These are phyloP conservation scores for Pisolithus microcarpus DNA, from an alignment of 768 basidiomycete species.

Conservation along the genomic window DNA sequence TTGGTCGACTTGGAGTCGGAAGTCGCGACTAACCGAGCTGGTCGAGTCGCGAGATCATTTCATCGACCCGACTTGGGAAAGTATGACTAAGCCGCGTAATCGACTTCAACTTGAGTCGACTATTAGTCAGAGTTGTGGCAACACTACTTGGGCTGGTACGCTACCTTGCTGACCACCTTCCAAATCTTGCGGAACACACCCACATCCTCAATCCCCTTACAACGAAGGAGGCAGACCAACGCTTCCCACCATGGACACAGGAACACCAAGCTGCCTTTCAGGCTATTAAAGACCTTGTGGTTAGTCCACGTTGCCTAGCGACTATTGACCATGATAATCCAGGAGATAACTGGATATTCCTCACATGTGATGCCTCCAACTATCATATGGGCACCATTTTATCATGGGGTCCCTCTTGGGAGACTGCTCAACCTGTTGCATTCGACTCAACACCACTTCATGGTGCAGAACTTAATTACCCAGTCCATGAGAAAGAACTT, in stretches of 20 bases:
- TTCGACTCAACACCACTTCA: too few species aligned
- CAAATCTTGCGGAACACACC: constrained; percentile 10
- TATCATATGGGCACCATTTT: not conserved
- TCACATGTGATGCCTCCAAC: constrained; percentile 6
- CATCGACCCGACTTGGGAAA: too few species aligned
- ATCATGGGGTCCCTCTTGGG: not conserved
- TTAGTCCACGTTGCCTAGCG: constrained; percentile 20
- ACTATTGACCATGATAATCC: constrained; percentile 26
- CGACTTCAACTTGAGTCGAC: too few species aligned
- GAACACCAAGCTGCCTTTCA: not conserved
- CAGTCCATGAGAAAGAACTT: too few species aligned
- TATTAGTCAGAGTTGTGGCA: too few species aligned
- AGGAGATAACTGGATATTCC: not conserved
- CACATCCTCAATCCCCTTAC: constrained; percentile 5
- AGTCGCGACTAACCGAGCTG: too few species aligned
- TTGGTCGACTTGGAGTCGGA: too few species aligned
- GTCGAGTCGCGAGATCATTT: too few species aligned
- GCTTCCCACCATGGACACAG: constrained; percentile 22
- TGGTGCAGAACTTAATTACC: too few species aligned
- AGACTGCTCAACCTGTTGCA: not conserved
- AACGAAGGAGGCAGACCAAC: constrained; percentile 15
- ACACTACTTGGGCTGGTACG: constrained; percentile 20
- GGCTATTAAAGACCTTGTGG: constrained; percentile 20
- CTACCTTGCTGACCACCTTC: constrained; percentile 26
- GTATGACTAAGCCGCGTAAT: too few species aligned